Evolutionary conservation across 306 rosid genomes (phyloP), one percentile per base, ranked within the genome.

Genomic region (Trichosanthes truncata): DNA sequence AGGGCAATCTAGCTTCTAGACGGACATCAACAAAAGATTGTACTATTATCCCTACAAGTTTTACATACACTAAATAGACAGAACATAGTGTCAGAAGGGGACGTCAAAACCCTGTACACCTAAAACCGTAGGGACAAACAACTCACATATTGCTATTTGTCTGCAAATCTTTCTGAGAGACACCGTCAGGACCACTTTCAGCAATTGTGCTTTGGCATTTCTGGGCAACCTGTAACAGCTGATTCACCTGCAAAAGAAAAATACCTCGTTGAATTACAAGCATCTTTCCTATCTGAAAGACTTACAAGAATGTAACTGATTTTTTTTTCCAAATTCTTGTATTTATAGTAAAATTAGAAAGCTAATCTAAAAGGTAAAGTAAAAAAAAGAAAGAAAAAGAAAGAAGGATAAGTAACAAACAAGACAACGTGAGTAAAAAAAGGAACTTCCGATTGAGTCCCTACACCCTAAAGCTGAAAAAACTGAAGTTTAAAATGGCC

Each of bases 71-170:
- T 2, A 23, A 25, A 46, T 45, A 45, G 11, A 7, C 55, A 25
- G 77, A 71, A 43, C 20, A 23, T 46, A 14, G 7, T 71, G 52
- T 36, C 31, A 7, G 25, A 72, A 46, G 72, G 77, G 15, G 23
- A 29, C 46, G 51, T 46, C 59, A 72, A 17, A 72, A 46, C 36
- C 59, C 59, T 6, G 13, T 46, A 51, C 56, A 23, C 41, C 77
- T 13, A 72, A 46, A 72, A 46, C 77, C 21, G 13, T 25, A 2
- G 18, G 40, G 12, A 20, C 12, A 25, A 71, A 51, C 62, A 36
- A 90, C 98, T 90, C 88, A 96, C 99, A 90, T 89, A 80, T 89
- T 93, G 90, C 99, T 91, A 84, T 93, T 96, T 66, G 98, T 53
- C 86, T 90, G 96, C 57, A 96, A 83, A 72, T 93, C 99, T 85